These are phyloP conservation scores for Amanita rimosa DNA, from an alignment of 768 basidiomycete genomes.

Conservation along the genomic window DNA sequence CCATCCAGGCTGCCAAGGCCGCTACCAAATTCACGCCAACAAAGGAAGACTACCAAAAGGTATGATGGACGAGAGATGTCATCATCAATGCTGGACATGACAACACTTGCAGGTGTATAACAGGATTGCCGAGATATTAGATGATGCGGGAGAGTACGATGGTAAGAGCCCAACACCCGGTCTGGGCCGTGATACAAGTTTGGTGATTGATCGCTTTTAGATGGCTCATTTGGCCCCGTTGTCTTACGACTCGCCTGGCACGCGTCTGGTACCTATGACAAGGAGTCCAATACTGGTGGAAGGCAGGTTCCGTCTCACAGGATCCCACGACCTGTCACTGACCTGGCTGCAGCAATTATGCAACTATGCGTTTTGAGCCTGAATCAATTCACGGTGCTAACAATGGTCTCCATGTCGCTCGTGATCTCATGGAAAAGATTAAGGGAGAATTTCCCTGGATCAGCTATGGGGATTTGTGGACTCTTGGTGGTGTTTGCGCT, in stretches of 20 bases:
- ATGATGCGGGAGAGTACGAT: conserved; percentile 77
- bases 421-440: conserved; percentile 73
- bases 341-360: conserved; percentile 63
- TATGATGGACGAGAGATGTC: conserved; percentile 11
- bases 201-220: conserved; percentile 23
- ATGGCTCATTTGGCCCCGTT: conserved; percentile 84
- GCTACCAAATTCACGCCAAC: conserved; percentile 62
- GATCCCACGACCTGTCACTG: conserved; percentile 6
- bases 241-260: conserved; percentile 92
- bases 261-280: conserved; percentile 87
- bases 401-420: conserved; percentile 71
- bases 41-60: conserved; percentile 87
- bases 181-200: conserved; percentile 7
- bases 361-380: conserved; percentile 95
- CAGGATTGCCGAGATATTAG: conserved; percentile 65
- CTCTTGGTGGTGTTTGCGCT: conserved; percentile 86
- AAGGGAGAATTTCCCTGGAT: conserved; percentile 91
- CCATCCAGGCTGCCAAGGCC: conserved; percentile 49
- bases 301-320: conserved; percentile 35
- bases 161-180: conserved; percentile 35
- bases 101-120: conserved; percentile 67
- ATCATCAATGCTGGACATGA: neutral
- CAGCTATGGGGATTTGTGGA: conserved; percentile 95
- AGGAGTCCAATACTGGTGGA: conserved; percentile 64
- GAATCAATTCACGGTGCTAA: conserved; percentile 81